A percentile compares a stretch with the other conserved stretches of the same genome.
phyloP scores from a whole-genome alignment of 1,139 yeast genomes.

The Nakaseomyces bracarensis region DNA sequence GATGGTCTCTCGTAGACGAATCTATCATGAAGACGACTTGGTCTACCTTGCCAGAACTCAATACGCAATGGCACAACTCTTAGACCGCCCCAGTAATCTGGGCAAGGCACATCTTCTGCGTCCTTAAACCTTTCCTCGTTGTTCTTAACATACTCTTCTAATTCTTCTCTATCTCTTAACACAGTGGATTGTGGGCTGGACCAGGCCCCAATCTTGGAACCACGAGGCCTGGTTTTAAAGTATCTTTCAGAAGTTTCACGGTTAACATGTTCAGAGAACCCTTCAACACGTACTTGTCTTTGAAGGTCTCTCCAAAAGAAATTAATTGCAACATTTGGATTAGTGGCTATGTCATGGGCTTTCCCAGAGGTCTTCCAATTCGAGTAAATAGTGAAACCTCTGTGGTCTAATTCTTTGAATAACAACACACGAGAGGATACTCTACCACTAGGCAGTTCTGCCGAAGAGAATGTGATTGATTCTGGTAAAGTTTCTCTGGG shows the following conservation, averaged over 20 bases:
- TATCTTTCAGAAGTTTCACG: constrained; percentile 70
- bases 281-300: constrained; percentile 91
- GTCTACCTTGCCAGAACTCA: constrained; percentile 97
- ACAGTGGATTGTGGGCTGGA: constrained; percentile 78
- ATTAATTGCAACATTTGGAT: constrained; percentile 74
- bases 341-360: constrained; percentile 56
- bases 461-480: constrained; percentile 73
- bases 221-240: constrained; percentile 82
- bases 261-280: constrained; percentile 63
- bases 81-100: constrained; percentile 93
- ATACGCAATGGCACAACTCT: constrained; percentile 80
- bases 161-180: constrained; percentile 49
- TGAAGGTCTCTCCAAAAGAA: constrained; percentile 90
- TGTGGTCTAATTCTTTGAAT: constrained; percentile 77
- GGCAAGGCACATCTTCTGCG: constrained; percentile 69
- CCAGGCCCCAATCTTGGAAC: constrained; percentile 94
- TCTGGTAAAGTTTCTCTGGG: constrained; percentile 62
- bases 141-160: constrained; percentile 45
- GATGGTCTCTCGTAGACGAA: constrained; percentile 58
- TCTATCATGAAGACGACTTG: constrained; percentile 84
- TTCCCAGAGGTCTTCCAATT: constrained; percentile 88
- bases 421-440: constrained; percentile 77
- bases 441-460: constrained; percentile 77
- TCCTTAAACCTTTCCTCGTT: constrained; percentile 53
- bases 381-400: constrained; percentile 83